Percentiles rank a stretch among this genome's conserved stretches.
phyloP scores from a whole-genome alignment of 2,329 filamentous ascomycete genomes.

The Fusarium ambrosium region DNA sequence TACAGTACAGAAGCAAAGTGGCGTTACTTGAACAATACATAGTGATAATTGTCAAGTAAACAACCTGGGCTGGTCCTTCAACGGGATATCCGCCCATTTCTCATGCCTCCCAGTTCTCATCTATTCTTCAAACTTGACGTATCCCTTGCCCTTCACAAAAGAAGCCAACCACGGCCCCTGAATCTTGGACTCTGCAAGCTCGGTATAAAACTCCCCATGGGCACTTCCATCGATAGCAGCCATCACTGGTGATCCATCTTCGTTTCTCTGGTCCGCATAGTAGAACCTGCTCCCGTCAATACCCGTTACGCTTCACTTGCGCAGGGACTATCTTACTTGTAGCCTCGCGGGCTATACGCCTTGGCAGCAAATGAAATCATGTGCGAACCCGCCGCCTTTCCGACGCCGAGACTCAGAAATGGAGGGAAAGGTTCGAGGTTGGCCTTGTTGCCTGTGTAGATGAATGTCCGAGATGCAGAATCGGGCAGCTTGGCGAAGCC shows the following conservation, averaged over 20 bases:
- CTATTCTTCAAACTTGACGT: slow-evolving; percentile 10
- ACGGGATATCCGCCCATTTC: background rate
- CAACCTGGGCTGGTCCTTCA: background rate
- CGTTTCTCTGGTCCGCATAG: slow-evolving; percentile 21
- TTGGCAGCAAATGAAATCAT: background rate
- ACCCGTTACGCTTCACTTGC: rapidly evolving
- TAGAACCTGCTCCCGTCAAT: slow-evolving; percentile 15
- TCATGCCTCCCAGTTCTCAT: background rate
- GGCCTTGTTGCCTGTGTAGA: slow-evolving; percentile 1
- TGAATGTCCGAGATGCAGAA: background rate
- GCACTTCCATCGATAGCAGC: background rate
- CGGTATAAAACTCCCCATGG: slow-evolving; percentile 13
- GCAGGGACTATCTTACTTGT: background rate
- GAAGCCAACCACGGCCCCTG: slow-evolving; percentile 21
- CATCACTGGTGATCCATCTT: slow-evolving; percentile 20
- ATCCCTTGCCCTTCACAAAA: slow-evolving; percentile 19
- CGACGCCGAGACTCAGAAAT: background rate
- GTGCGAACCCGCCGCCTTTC: background rate
- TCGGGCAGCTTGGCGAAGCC: background rate
- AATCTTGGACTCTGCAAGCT: slow-evolving; percentile 8
- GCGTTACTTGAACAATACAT: background rate
- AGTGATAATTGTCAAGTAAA: background rate
- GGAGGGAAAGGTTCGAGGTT: background rate
- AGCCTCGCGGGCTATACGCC: background rate
- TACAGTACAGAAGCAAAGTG: background rate